Conservation (phyloP, 768 basidiomycete genomes). For the Tylopilus sp. region DNA sequence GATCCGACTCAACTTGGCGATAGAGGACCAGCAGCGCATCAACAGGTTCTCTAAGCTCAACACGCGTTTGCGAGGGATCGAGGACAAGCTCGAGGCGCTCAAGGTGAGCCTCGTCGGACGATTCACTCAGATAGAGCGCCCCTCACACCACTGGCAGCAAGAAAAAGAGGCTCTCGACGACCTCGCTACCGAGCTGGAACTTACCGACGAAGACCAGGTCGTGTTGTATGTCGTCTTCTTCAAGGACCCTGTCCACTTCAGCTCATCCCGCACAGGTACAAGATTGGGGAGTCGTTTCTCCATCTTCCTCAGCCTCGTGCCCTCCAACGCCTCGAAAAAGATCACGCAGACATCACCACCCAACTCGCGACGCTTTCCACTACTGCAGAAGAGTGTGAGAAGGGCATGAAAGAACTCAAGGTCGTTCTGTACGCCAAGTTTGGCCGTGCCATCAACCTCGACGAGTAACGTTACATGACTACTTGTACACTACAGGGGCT, state of each 20-base stretch:
- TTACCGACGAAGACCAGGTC: conserved; percentile 79
- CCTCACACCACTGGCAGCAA: conserved; percentile 47
- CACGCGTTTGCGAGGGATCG: conserved; percentile 65
- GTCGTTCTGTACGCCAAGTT: conserved; percentile 85
- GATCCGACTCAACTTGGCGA: background rate
- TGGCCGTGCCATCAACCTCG: conserved; percentile 88
- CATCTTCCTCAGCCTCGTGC: conserved; percentile 72
- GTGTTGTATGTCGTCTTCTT: conserved; percentile 59
- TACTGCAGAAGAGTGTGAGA: conserved; percentile 63
- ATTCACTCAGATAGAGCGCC: background rate
- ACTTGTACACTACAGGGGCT: background rate
- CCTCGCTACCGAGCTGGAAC: conserved; percentile 80
- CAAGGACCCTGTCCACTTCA: background rate
- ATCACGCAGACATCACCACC: conserved; percentile 56
- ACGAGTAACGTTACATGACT: conserved; percentile 45
- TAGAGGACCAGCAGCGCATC: conserved; percentile 87
- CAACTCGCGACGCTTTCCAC: conserved; percentile 50
- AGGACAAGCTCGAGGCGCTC: conserved; percentile 67
- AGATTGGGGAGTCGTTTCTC: conserved; percentile 85
- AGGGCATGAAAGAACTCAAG: conserved; percentile 78
- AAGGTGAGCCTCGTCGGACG: conserved; percentile 48
- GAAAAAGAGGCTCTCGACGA: conserved; percentile 96
- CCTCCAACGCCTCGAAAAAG: conserved; percentile 61
- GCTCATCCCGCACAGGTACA: conserved; percentile 57
- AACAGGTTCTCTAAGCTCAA: conserved; percentile 92